A percentile compares a stretch with the other conserved stretches of the same genome.
These are phyloP conservation scores for Aspergillus cavernicola DNA, from an alignment of 495 filamentous ascomycete genomes.

Conservation along the genomic window DNA sequence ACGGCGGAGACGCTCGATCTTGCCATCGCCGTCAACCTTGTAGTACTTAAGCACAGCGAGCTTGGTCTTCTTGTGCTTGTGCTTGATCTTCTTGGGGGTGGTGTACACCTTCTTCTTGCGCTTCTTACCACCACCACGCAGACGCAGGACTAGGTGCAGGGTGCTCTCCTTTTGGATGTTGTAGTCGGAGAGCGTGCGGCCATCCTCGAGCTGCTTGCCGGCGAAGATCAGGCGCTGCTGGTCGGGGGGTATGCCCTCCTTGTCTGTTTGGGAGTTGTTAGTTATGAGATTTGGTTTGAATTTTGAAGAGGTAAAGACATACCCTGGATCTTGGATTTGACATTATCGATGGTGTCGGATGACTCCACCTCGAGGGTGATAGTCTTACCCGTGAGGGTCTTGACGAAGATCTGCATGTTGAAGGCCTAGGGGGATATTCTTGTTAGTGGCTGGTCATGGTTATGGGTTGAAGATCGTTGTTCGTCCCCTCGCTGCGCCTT, in stretches of 20 bases:
- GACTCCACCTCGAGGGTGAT: constrained; percentile 99
- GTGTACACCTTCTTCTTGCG: constrained; percentile 99
- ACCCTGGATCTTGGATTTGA: constrained; percentile 92
- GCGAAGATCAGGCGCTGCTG: constrained; percentile 99
- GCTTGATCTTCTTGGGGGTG: constrained; percentile 99
- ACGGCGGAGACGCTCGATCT: constrained; percentile 98
- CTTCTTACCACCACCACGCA: constrained; percentile 97
- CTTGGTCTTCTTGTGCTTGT: constrained; percentile 99
- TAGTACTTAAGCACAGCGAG: constrained; percentile 99
- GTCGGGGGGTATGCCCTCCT: constrained; percentile 99
- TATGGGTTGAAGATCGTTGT: too few relatives aligned
- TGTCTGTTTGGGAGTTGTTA: constrained; percentile 54
- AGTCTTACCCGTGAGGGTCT: constrained; percentile 99
- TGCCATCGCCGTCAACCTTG: constrained; percentile 99
- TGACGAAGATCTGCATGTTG: constrained; percentile 99
- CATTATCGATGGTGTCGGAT: constrained; percentile 99
- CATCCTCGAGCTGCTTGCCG: constrained; percentile 99
- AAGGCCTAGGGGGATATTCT: constrained; percentile 37
- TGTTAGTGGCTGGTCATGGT: neutral
- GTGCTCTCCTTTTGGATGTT: constrained; percentile 99
- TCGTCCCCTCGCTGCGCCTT: neutral
- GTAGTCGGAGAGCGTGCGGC: constrained; percentile 99
- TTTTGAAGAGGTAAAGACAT: constrained; percentile 14
- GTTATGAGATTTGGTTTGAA: neutral
- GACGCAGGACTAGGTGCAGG: constrained; percentile 95